Evolutionary conservation across 805 yeast genomes (phyloP), one percentile per base, ranked within the genome.

Genomic region (Schwanniomyces pseudopolymorphus): DNA sequence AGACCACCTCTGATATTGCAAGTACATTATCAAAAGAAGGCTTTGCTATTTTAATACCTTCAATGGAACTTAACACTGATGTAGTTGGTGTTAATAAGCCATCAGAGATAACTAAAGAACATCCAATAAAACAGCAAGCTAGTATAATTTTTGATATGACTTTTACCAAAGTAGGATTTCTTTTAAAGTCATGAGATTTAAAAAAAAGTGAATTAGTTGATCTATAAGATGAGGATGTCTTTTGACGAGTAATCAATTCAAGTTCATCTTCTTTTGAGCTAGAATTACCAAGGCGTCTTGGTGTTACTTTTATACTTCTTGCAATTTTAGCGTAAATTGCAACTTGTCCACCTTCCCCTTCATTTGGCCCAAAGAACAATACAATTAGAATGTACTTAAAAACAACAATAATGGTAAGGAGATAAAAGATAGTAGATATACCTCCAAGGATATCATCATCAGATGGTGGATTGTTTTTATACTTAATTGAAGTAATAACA

Each of bases 81-180:
- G 84, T 80, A 2, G 85, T 81, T 21, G 87, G 87, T 2, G 86
- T 81, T 48, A 81, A 67, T 44, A 81, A 63, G 5, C 85, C 85
- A 60, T 81, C 85, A 7, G 83, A 77, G 33, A 81, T 62, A 16
- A 81, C 81, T 53, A 81, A 64, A 0, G 83, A 67, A 52, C 84
- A 79, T 2, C 85, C 85, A 24, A 80, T 45, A 48, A 81, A 78
- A 48, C 84, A 70, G 2, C 69, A 53, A 25, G 58, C 58, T 42
- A 75, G 50, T 27, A 69, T 72, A 45, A 66, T 55, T 33, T 49
- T 59, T 9, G 72, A 66, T 27, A 72, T 58, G 33, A 56, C 45
- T 46, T 57, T 59, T 26, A 61, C 57, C 41, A 72, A 52, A 0
- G 50, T 50, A 4, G 70, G 64, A 33, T 54, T 46, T 22, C 60